Evolutionary conservation across 73 alveolate species (phyloP).

Genomic region (Tetrahymena thermophila): DNA sequence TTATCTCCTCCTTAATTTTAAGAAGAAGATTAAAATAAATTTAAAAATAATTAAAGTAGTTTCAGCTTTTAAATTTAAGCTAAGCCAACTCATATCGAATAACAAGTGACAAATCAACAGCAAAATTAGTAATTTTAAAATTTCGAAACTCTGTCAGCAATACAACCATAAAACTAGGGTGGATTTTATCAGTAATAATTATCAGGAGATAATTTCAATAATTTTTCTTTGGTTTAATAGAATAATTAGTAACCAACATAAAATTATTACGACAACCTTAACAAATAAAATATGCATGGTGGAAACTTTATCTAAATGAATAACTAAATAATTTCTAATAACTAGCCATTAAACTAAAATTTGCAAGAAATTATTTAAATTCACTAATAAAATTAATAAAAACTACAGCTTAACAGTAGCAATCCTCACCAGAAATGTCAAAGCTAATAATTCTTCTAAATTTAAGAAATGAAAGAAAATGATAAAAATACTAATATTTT

Average conservation of each 20-base stretch:
- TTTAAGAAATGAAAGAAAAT: not conserved
- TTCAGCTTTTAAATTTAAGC: not conserved
- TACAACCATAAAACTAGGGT: not conserved
- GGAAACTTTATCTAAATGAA: not conserved
- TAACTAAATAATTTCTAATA: too few species aligned
- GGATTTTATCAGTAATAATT: not conserved
- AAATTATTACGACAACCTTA: not conserved
- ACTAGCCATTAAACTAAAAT: too few species aligned
- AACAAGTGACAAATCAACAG: not conserved
- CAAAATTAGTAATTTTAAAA: not conserved
- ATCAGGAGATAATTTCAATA: not conserved
- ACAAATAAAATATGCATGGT: not conserved
- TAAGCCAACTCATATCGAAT: not conserved
- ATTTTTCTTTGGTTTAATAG: not conserved
- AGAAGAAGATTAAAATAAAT: not conserved
- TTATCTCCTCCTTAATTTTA: not conserved
- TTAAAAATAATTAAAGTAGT: not conserved
- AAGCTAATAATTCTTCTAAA: not conserved
- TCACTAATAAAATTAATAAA: too few species aligned
- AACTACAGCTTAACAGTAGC: not conserved
- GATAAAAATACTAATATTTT: not conserved
- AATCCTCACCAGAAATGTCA: not conserved
- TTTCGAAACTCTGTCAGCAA: not conserved
- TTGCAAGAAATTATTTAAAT: not conserved
- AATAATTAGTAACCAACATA: too few species aligned